Conservation (phyloP, 1,284 basidiomycete genomes). For the Flammula alnicola region DNA sequence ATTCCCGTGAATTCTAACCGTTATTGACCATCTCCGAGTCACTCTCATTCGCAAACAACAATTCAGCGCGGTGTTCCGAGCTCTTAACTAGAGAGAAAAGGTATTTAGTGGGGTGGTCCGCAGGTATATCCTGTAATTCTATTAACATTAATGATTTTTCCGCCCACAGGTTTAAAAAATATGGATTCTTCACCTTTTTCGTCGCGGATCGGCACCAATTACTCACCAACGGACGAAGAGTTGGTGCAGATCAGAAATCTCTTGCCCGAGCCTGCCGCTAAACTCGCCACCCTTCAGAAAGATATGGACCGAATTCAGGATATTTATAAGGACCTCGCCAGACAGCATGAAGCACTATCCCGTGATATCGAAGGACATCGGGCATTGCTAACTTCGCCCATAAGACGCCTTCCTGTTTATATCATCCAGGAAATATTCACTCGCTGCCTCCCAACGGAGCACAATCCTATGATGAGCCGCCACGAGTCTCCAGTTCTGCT, state of each 20-base stretch:
- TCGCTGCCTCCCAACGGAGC: constrained; percentile 7
- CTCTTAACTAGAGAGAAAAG: too few species aligned
- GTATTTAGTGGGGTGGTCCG: too few species aligned
- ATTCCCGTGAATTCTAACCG: too few species aligned
- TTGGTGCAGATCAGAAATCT: neutral
- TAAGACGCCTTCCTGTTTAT: constrained; percentile 12
- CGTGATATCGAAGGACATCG: neutral
- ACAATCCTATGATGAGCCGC: constrained; percentile 4
- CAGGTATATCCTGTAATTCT: too few species aligned
- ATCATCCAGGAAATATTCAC: constrained; percentile 15
- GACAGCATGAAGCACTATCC: neutral
- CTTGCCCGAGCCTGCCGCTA: neutral
- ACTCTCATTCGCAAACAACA: too few species aligned
- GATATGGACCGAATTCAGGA: neutral
- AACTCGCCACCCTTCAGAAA: neutral
- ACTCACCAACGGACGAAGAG: neutral
- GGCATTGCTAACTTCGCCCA: constrained; percentile 8
- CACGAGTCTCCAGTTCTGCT: constrained; percentile 10
- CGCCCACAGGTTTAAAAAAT: too few species aligned
- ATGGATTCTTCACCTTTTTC: neutral
- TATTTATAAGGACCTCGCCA: neutral
- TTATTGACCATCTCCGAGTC: too few species aligned
- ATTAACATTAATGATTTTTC: too few species aligned
- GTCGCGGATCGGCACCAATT: constrained; percentile 2
- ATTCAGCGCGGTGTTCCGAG: too few species aligned